phyloP scores from a whole-genome alignment of 768 basidiomycete species.

The Boletus pseudo-olivaceus region DNA sequence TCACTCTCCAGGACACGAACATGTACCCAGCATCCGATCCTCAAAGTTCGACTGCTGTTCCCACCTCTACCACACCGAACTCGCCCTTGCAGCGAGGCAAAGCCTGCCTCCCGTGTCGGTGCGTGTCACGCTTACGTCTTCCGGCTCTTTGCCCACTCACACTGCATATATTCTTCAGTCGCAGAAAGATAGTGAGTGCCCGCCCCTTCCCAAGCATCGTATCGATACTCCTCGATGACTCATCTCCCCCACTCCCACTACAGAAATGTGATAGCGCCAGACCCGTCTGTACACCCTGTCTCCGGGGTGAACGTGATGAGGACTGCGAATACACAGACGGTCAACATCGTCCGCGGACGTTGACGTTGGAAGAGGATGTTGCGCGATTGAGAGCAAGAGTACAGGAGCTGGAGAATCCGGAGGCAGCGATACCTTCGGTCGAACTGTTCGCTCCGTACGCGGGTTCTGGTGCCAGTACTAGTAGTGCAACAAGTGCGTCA shows the following conservation, averaged over 20 bases:
- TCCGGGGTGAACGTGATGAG: constrained; percentile 53
- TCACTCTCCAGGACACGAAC: not conserved
- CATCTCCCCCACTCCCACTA: not conserved
- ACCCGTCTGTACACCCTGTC: constrained; percentile 64
- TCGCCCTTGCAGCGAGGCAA: constrained; percentile 43
- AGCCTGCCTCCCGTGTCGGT: constrained; percentile 55
- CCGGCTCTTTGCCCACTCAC: not conserved
- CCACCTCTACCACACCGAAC: not conserved
- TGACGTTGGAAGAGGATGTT: constrained; percentile 58
- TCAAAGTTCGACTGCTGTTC: not conserved
- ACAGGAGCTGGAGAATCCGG: constrained; percentile 54
- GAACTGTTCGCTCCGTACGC: constrained; percentile 51
- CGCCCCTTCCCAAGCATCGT: too few relatives aligned
- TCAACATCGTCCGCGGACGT: constrained; percentile 54
- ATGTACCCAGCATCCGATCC: constrained; percentile 1
- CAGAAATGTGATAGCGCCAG: constrained; percentile 68
- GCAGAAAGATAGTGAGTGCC: constrained; percentile 45
- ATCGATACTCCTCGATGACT: not conserved
- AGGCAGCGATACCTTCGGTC: constrained; percentile 43
- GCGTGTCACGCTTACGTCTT: constrained; percentile 7
- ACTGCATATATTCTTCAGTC: constrained; percentile 26
- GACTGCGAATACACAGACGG: constrained; percentile 73
- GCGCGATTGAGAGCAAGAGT: constrained; percentile 54
- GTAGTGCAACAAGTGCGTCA: not conserved
- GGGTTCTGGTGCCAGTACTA: not conserved